These are phyloP conservation scores for Yamadazyma buinensis DNA, from an alignment of 1,139 yeast genomes.

Conservation along the genomic window DNA sequence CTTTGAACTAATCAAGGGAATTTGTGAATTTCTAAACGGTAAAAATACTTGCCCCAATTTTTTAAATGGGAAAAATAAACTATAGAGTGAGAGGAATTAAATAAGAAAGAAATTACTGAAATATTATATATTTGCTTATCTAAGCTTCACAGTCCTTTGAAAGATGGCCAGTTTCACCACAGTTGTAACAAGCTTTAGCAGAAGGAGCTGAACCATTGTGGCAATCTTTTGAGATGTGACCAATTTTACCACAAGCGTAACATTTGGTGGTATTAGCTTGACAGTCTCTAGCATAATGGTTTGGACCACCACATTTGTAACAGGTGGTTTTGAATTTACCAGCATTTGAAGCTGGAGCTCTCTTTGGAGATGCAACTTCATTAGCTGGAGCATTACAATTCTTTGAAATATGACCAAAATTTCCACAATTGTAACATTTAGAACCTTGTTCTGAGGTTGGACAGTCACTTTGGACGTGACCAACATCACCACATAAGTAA, in stretches of 20 bases:
- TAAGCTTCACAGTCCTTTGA: constrained; percentile 32
- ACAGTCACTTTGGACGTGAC: constrained; percentile 69
- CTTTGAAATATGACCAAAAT: constrained; percentile 80
- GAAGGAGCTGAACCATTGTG: constrained; percentile 38
- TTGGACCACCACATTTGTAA: constrained; percentile 91
- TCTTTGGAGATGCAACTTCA: constrained; percentile 17
- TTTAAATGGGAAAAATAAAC: too few relatives aligned
- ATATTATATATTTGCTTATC: not conserved
- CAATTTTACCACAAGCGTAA: constrained; percentile 88
- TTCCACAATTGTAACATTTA: constrained; percentile 57
- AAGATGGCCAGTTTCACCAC: constrained; percentile 35
- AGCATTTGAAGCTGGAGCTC: constrained; percentile 14
- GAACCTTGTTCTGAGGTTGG: constrained; percentile 50
- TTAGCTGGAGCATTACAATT: constrained; percentile 49
- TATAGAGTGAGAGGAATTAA: not conserved
- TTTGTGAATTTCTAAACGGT: too few relatives aligned
- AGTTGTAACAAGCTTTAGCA: constrained; percentile 46
- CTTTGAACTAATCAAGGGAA: too few relatives aligned
- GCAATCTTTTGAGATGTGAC: constrained; percentile 88
- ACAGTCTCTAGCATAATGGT: constrained; percentile 90
- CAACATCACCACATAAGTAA: constrained; percentile 77
- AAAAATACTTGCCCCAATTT: too few relatives aligned
- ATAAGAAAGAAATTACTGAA: constrained; percentile 1
- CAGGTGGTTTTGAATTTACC: constrained; percentile 51
- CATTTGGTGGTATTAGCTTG: constrained; percentile 75